Percentiles rank a stretch among this genome's conserved stretches.
These are phyloP conservation scores for Jamesozyma spencerorum DNA, from an alignment of 805 yeast genomes.

Conservation along the genomic window DNA sequence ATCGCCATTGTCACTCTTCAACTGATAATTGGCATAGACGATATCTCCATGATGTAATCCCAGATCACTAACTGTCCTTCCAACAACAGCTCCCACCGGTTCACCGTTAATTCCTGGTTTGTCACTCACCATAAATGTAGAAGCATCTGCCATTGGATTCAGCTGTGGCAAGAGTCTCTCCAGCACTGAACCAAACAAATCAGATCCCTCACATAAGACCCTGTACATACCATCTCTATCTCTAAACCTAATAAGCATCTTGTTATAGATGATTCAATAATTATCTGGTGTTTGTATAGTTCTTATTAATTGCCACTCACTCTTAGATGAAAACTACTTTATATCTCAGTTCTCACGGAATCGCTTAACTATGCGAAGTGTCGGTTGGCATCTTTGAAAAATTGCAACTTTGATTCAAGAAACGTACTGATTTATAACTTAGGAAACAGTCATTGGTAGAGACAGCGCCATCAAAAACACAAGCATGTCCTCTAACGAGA, in stretches of 20 bases:
- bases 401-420: slow-evolving; percentile 1
- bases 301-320: too few relatives aligned
- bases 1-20: slow-evolving; percentile 2
- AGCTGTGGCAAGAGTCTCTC: slow-evolving; percentile 30
- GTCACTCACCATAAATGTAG: slow-evolving; percentile 22
- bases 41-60: slow-evolving; percentile 55
- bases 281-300: too few relatives aligned
- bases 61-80: slow-evolving; percentile 32
- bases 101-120: slow-evolving; percentile 21
- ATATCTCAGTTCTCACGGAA: background rate
- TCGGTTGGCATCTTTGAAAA: background rate
- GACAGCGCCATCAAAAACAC: too few relatives aligned
- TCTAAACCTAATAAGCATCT: slow-evolving; percentile 66
- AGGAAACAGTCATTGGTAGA: slow-evolving; percentile 8
- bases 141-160: slow-evolving; percentile 17
- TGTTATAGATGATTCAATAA: too few relatives aligned
- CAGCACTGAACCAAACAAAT: slow-evolving; percentile 38
- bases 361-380: background rate
- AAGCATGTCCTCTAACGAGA: slow-evolving; percentile 1
- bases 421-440: slow-evolving; percentile 1
- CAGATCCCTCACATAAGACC: slow-evolving; percentile 39
- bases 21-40: slow-evolving; percentile 36
- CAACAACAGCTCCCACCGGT: slow-evolving; percentile 18
- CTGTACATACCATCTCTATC: slow-evolving; percentile 79
- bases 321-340: too few relatives aligned